Base-by-base conservation (phyloP, 306 rosid genomes). In the Spatholobus suberectus region DNA sequence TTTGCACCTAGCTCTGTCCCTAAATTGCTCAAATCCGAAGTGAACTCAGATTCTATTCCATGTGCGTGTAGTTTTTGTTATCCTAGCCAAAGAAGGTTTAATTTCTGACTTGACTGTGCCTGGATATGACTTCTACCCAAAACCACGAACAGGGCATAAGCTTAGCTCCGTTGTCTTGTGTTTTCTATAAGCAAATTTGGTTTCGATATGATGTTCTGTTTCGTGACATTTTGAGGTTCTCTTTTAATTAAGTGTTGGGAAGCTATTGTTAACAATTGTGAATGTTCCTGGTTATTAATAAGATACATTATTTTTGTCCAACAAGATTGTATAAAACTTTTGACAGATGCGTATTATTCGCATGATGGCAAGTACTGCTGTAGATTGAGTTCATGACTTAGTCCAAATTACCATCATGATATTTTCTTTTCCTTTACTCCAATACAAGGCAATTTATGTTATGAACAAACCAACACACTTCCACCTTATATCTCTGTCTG, bases 221-320 rank as follows among this genome's bases (percentile, higher is more conserved):
- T 80, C 83, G 41, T 24, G 35, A 80, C 72, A 80, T 58, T 20
- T 70, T 43, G 63, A 70, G 24, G 49, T 32, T 29, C 49, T 18
- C 47, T 49, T 54, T n/a, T 41, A 21, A 29, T 14, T 12, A 34
- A 2, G 11, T 23, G 38, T 29, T 26, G 29, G 49, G 74, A 73
- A 61, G 79, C 66, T 81, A 35, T 32, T 21, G 20, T 58, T 70
- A 20, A 46, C 23, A 40, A 43, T 4, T 69, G 6, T 57, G 62
- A 41, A 71, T 37, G 37, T 32, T 55, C 46, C 24, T 8, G 70
- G 47, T 14, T 58, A 43, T 12, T 58, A 67, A 18, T 34, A 38
- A 66, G 17, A 32, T 67, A 38, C 3, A 20, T 20, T 38, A 40
- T 6, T 35, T 68, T 21, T 4, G n/a, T 10, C 18, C n/a, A 20